These are phyloP conservation scores for Miamiensis avidus DNA, from an alignment of 169 alveolate species.

Conservation along the genomic window DNA sequence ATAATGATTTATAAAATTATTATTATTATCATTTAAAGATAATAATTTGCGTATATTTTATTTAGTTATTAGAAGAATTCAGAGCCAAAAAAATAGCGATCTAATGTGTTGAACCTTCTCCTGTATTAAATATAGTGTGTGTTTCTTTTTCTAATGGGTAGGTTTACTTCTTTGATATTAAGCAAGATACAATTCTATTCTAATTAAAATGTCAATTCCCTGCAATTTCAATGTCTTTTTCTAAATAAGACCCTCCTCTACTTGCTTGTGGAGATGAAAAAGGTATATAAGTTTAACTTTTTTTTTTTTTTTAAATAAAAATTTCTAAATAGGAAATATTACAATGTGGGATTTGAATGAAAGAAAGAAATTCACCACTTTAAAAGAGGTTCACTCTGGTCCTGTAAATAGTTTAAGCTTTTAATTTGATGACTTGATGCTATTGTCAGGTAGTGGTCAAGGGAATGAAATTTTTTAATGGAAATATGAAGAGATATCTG, in stretches of 20 bases:
- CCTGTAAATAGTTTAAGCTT: not conserved
- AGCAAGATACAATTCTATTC: conserved; percentile 2
- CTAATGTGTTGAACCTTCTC: conserved; percentile 6
- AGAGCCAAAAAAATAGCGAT: not conserved
- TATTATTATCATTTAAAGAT: no score
- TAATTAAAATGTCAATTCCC: not conserved
- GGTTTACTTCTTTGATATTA: conserved; percentile 1
- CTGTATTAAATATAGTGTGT: conserved; percentile 16
- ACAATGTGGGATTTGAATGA: conserved; percentile 21
- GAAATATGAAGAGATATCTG: not conserved
- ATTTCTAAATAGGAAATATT: not conserved
- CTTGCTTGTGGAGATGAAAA: conserved; percentile 23
- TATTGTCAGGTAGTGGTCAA: conserved; percentile 9
- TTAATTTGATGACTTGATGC: not conserved
- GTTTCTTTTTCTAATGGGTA: conserved; percentile 16
- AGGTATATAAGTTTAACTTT: not conserved
- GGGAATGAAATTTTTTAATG: not conserved
- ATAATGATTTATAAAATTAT: no score
- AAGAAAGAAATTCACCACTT: conserved; percentile 10
- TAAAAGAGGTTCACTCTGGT: conserved; percentile 11
- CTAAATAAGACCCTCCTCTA: conserved; percentile 16
- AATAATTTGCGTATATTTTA: no score
- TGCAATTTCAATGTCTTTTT: conserved; percentile 21
- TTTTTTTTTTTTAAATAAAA: no score
- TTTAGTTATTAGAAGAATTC: not conserved